phyloP scores from a whole-genome alignment of 2,329 filamentous ascomycete genomes.

The Colletotrichum somersetense region DNA sequence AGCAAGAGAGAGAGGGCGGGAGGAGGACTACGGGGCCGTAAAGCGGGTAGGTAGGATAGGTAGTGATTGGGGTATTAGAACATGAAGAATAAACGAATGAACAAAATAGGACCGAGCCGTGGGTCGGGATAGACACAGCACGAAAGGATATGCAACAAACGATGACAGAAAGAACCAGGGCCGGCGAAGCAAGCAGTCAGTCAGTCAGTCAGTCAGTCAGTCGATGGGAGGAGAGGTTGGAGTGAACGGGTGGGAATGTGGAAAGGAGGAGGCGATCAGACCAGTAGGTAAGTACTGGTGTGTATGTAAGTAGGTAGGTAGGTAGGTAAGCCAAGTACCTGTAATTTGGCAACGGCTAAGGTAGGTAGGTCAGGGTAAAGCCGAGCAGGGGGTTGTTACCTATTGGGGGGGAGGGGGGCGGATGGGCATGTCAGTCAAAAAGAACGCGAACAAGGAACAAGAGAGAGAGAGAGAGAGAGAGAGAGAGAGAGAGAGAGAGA shows the following conservation, averaged over 20 bases:
- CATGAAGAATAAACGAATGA: slow-evolving; percentile 36
- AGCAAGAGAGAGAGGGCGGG: slow-evolving; percentile 4
- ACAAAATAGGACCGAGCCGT: slow-evolving; percentile 26
- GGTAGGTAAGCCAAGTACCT: no score
- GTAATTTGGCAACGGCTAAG: slow-evolving; percentile 18
- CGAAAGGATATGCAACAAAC: slow-evolving; percentile 36
- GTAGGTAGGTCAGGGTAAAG: slow-evolving; percentile 17
- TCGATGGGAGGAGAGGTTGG: slow-evolving; percentile 38
- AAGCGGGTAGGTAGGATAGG: slow-evolving; percentile 12
- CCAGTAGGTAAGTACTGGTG: slow-evolving; percentile 27
- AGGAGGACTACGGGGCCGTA: slow-evolving; percentile 20
- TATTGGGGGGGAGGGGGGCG: slow-evolving; percentile 7
- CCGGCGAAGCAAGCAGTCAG: slow-evolving; percentile 23
- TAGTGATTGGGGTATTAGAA: slow-evolving; percentile 31
- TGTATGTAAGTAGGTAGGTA: background rate
- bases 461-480: background rate
- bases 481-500: background rate
- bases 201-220: background rate
- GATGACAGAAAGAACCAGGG: slow-evolving; percentile 40
- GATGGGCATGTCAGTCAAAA: slow-evolving; percentile 10
- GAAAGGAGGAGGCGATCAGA: slow-evolving; percentile 41
- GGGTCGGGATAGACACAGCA: slow-evolving; percentile 31
- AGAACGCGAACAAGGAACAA: slow-evolving; percentile 7
- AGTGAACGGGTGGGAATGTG: slow-evolving; percentile 39
- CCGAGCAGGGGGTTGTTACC: background rate